Percentiles rank a stretch among this genome's conserved stretches.
These are phyloP conservation scores for Diospyros lotus DNA, from an alignment of 148 eudicot genomes.

Conservation along the genomic window DNA sequence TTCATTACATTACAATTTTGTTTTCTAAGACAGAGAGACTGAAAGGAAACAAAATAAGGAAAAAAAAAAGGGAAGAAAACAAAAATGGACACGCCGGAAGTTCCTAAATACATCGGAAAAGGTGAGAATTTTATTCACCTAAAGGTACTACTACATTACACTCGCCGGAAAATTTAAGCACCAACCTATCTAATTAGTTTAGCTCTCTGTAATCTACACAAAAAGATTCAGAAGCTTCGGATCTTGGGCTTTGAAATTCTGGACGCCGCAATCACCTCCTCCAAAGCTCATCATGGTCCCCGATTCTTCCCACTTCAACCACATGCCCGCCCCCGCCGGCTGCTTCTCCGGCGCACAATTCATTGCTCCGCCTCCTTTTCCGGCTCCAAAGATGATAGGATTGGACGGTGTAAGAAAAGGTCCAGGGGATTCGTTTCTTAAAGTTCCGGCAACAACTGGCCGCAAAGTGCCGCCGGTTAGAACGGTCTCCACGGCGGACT, in stretches of 20 bases:
- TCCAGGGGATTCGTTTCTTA: constrained; percentile 6
- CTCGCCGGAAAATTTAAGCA: constrained; percentile 8
- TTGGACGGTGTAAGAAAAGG: constrained; percentile 7
- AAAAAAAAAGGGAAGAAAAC: neutral
- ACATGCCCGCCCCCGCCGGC: constrained; percentile 15
- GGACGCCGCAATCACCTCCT: constrained; percentile 12
- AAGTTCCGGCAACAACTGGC: constrained; percentile 19
- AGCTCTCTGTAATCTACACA: constrained; percentile 6
- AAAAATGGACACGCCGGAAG: neutral
- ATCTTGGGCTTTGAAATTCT: constrained; percentile 20
- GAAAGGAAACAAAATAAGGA: too few relatives aligned
- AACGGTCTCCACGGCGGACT: constrained; percentile 49
- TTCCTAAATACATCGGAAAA: neutral
- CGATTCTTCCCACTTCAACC: constrained; percentile 29
- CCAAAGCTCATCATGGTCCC: constrained; percentile 19
- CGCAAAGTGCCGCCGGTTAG: constrained; percentile 40
- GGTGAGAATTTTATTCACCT: neutral
- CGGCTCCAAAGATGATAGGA: neutral
- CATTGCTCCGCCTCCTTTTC: constrained; percentile 5
- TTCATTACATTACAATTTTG: too few relatives aligned
- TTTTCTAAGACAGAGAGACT: too few relatives aligned
- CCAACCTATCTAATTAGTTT: neutral
- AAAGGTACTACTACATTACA: neutral
- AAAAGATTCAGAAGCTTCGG: constrained; percentile 64
- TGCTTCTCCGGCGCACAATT: neutral